Evolutionary conservation across 169 alveolate species (phyloP).

Genomic region (Plasmodium sp.): DNA sequence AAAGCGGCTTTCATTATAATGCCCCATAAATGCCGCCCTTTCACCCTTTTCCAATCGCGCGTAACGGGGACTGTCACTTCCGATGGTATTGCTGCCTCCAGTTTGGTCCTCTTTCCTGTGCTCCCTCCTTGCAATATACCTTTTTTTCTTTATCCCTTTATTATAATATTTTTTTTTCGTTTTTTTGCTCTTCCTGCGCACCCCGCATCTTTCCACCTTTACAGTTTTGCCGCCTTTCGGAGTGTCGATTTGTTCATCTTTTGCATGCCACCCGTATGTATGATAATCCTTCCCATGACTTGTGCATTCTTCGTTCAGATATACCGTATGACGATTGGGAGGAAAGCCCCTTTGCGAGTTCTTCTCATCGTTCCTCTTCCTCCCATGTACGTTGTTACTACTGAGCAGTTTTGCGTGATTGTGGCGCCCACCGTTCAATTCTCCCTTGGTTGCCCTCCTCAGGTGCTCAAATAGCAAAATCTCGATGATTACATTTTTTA

Average conservation of each 20-base stretch:
- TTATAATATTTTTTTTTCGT: not conserved
- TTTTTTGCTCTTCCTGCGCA: not conserved
- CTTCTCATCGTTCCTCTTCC: not conserved
- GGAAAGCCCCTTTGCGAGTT: not conserved
- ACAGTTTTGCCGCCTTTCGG: not conserved
- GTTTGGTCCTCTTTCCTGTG: not conserved
- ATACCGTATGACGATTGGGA: not conserved
- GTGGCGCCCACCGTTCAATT: not conserved
- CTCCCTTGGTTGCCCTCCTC: not conserved
- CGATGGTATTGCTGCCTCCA: not conserved
- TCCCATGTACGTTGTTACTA: not conserved
- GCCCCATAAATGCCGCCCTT: not conserved
- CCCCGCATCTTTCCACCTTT: not conserved
- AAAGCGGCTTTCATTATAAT: not conserved
- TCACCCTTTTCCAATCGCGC: not conserved
- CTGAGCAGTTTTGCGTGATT: not conserved
- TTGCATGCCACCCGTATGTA: not conserved
- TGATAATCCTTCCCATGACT: not conserved
- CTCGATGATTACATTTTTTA: not conserved
- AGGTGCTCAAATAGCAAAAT: conserved; percentile 20
- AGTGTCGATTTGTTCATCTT: not conserved
- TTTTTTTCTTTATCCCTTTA: not conserved
- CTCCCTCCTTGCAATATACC: not conserved
- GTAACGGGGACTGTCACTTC: not conserved
- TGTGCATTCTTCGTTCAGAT: not conserved